Base-by-base conservation (phyloP, 2,329 filamentous ascomycete species). In the Stromatinia cepivora region DNA sequence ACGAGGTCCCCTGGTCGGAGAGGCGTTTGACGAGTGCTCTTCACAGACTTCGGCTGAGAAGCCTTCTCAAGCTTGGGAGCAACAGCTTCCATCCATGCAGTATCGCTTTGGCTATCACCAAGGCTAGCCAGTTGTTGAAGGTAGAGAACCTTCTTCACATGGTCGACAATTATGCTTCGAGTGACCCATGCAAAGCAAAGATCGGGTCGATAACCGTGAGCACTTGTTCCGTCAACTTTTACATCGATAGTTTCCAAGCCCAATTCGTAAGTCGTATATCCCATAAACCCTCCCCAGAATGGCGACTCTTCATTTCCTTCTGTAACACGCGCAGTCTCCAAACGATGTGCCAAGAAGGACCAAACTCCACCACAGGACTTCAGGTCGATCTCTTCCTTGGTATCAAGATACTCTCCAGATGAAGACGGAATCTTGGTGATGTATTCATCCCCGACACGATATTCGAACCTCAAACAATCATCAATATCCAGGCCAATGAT, bases 281-380 rank as follows among this genome's bases (percentile, higher is more conserved):
- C 90, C 73, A 92, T 83, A 54, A 92, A 84, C 0, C 90, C 90
- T 69, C 89, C 90, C 87, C 88, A 91, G 74, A 92, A 92, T 0
- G 89, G 86, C n/a, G 81, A 76, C 1, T 79, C 72, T 5, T 64
- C 52, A 71, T 78, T 76, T 0, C 80, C 80, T 25, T 73, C 74
- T 25, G 73, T 71, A 13, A 82, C 77, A 66, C 76, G 80, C 63
- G 79, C 81, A 73, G 76, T 76, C n/a, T 80, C 76, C 75, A 83
- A 78, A 67, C 83, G 75, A 63, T 73, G 71, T 34, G 76, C 77
- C 13, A 79, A 66, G n/a, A 76, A 76, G 34, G 71, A 72, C 78
- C 78, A 79, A 10, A 78, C 72, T 11, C 76, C 77, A 46, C 74
- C 76, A 69, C 70, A 76, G 31, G 48, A 58, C n/a, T 66, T 69